Conservation (phyloP, 2,329 filamentous ascomycete genomes). For the Arthrobotrys iridis region DNA sequence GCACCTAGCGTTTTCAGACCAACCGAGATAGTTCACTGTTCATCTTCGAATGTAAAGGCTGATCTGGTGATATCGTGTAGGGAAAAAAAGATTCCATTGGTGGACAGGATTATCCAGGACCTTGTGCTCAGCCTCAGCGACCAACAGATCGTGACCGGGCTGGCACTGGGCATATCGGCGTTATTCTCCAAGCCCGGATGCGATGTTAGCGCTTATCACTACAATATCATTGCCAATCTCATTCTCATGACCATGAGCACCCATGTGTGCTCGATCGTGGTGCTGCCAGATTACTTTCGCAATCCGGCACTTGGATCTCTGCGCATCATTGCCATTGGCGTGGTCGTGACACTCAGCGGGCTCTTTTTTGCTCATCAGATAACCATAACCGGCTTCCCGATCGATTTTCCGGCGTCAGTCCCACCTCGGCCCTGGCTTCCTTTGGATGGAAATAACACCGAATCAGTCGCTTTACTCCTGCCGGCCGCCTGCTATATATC, state of each 20-base stretch:
- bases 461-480: background rate
- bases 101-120: background rate
- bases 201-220: background rate
- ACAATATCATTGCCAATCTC: constrained; percentile 8
- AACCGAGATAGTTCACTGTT: no score
- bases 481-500: constrained; percentile 9
- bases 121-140: constrained; percentile 4
- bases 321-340: background rate
- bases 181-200: constrained; percentile 1
- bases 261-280: constrained; percentile 5
- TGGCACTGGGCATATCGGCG: background rate
- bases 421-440: background rate
- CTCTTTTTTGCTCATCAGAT: background rate
- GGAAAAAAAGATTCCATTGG: background rate
- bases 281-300: background rate
- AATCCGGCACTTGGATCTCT: background rate
- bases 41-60: background rate
- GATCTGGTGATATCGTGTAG: background rate
- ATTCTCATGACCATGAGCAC: constrained; percentile 7
- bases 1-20: no score
- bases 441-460: background rate
- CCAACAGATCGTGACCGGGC: background rate
- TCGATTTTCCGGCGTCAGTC: background rate
- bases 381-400: background rate
- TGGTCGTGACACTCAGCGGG: background rate